Evolutionary conservation across 2,329 filamentous ascomycete genomes (phyloP), one percentile per base, ranked within the genome.

Genomic region (Fusarium denticulatum): DNA sequence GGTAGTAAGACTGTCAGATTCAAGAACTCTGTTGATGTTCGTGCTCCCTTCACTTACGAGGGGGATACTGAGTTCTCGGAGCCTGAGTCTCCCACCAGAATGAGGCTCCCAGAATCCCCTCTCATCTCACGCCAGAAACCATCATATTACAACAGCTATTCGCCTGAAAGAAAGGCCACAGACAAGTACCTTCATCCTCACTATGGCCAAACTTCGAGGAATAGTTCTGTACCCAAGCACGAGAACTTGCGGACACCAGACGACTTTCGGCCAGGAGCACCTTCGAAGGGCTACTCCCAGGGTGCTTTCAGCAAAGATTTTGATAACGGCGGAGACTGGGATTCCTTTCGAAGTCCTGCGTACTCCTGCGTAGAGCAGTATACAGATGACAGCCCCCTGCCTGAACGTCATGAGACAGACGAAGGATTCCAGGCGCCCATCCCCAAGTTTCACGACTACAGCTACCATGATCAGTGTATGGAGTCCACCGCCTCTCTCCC

Each of bases 1-100:
- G 58, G 69, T 18, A 77, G 72, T 66, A 79, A 79, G 50, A 78
- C 75, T 22, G 75, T 79, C 12, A 76, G 75, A 22, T 79, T 80
- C 67, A 76, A 72, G 36, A 46, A 73, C 14, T 70, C 67, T 15
- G 69, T 77, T 8, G 64, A 78, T 14, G 70, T 73, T 43, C 71
- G 70, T 40, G 62, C 66, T 20, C 52, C 75, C 12, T 53, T 67
- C 22, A 60, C 66, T 7, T 60, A 64, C 22, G 60, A 62, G 8
- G 49, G 46, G 22, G 64, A 75, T 39, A 26, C 45, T 24, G 71
- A 75, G 22, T 49, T 56, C 34, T 71, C 71, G 14, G 71, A 70
- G 49, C 55, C 71, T 14, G 63, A 56, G 32, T 71, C 45, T 36
- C 56, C 56, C n/a, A 42, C 32, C 30, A 46, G 46, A 32, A 37